Conservation (phyloP, 2,329 filamentous ascomycete genomes). For the Apiospora aurea region DNA sequence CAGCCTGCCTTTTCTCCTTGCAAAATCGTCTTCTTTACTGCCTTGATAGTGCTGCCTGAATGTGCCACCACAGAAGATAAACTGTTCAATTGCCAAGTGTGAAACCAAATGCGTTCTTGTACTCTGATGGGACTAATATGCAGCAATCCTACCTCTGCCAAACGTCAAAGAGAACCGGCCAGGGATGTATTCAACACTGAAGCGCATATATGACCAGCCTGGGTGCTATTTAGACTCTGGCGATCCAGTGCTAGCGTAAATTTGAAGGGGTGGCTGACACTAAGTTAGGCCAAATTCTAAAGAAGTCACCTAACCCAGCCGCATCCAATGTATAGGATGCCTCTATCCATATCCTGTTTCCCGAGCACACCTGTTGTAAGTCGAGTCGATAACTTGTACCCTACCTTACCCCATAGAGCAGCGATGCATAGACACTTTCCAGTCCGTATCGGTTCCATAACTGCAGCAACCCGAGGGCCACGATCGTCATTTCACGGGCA, state of each 20-base stretch:
- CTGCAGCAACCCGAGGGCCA: background rate
- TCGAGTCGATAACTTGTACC: background rate
- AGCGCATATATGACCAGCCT: background rate
- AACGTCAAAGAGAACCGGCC: background rate
- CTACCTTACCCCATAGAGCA: background rate
- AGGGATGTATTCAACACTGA: background rate
- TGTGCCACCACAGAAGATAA: background rate
- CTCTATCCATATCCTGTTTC: background rate
- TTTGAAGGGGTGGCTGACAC: background rate
- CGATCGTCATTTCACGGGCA: conserved; percentile 1
- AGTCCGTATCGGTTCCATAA: background rate
- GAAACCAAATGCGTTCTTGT: background rate
- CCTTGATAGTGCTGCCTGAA: background rate
- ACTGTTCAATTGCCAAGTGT: background rate
- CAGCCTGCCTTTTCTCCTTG: background rate
- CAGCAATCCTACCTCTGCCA: background rate
- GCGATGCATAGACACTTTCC: background rate
- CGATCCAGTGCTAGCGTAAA: background rate
- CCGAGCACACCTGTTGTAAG: background rate
- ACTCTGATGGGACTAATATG: background rate
- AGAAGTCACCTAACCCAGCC: conserved; percentile 12
- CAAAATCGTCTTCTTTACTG: background rate
- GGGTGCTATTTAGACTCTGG: background rate
- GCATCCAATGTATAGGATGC: background rate
- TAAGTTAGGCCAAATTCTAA: background rate